These are phyloP conservation scores for Fusarium haematococcum DNA, from an alignment of 2,329 filamentous ascomycete genomes.

Conservation along the genomic window DNA sequence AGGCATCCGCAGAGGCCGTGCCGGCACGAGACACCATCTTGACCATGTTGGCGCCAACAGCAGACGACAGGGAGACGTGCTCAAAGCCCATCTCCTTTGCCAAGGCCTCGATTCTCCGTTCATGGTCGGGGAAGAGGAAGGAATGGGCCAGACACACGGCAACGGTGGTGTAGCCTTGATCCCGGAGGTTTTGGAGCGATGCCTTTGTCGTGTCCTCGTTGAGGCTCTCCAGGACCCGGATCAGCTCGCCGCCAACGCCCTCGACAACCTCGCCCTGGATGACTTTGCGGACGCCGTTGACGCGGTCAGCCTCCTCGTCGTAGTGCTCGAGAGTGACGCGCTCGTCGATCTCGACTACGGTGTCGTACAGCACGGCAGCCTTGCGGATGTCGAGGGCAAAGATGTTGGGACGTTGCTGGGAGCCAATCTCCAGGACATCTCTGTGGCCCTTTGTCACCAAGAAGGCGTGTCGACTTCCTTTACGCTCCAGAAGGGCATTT, in stretches of 20 bases:
- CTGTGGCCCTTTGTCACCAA: conserved; percentile 79
- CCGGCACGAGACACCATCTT: conserved; percentile 56
- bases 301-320: conserved; percentile 71
- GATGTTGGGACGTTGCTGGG: conserved; percentile 77
- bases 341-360: conserved; percentile 78
- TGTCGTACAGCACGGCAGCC: conserved; percentile 75
- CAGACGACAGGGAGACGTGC: conserved; percentile 49
- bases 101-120: conserved; percentile 51
- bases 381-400: conserved; percentile 78
- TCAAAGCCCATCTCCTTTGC: conserved; percentile 55
- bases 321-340: conserved; percentile 79
- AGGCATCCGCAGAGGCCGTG: conserved; percentile 56
- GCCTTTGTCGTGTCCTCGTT: conserved; percentile 62
- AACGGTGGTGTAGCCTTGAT: conserved; percentile 64
- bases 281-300: conserved; percentile 58
- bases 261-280: conserved; percentile 67
- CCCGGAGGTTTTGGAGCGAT: conserved; percentile 70
- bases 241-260: conserved; percentile 74
- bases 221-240: conserved; percentile 72
- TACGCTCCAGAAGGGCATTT: conserved; percentile 74
- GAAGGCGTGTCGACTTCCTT: conserved; percentile 77
- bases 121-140: conserved; percentile 71
- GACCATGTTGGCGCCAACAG: conserved; percentile 52
- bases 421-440: conserved; percentile 77
- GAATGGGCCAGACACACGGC: conserved; percentile 78